A percentile compares a stretch with the other conserved stretches of the same genome.
phyloP scores from a whole-genome alignment of 1,284 basidiomycete species.

The Microstroma glucosiphilum region DNA sequence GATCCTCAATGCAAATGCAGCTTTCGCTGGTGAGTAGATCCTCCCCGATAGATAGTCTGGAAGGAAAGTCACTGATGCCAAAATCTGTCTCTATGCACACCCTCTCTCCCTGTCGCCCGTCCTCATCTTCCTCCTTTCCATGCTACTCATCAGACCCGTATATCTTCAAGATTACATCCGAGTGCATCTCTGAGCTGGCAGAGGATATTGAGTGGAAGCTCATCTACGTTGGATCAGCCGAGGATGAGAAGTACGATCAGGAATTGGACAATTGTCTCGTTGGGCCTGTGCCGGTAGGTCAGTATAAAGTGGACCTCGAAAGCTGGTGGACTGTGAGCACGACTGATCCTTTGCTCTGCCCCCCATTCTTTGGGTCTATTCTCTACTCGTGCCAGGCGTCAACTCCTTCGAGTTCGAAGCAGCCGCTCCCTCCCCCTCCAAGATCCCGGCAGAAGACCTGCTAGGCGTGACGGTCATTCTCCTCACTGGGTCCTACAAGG shows the following conservation, averaged over 20 bases:
- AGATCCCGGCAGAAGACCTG: slow-evolving; percentile 75
- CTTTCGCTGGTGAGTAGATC: slow-evolving; percentile 27
- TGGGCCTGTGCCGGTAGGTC: slow-evolving; percentile 72
- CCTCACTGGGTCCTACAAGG: slow-evolving; percentile 75
- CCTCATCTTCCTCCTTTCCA: not conserved
- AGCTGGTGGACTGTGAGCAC: not conserved
- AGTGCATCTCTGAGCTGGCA: slow-evolving; percentile 79
- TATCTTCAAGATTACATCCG: slow-evolving; percentile 91
- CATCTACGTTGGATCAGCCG: slow-evolving; percentile 92
- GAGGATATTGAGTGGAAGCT: slow-evolving; percentile 90
- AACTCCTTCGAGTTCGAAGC: slow-evolving; percentile 93
- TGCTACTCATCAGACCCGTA: slow-evolving; percentile 63
- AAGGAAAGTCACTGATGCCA: too few relatives aligned
- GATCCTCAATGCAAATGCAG: slow-evolving; percentile 43
- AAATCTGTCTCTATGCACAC: not conserved
- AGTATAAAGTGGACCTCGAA: slow-evolving; percentile 7
- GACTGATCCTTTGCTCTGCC: not conserved
- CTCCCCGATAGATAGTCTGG: too few relatives aligned
- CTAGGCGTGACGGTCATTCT: slow-evolving; percentile 86
- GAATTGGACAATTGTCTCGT: slow-evolving; percentile 73
- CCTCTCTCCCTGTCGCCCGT: not conserved
- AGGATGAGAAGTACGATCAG: slow-evolving; percentile 83
- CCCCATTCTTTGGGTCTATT: too few relatives aligned
- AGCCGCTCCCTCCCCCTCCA: slow-evolving; percentile 55
- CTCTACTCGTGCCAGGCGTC: slow-evolving; percentile 51